Base-by-base conservation (phyloP, 495 filamentous ascomycete species). In the Hyphodiscus hymeniophilus region DNA sequence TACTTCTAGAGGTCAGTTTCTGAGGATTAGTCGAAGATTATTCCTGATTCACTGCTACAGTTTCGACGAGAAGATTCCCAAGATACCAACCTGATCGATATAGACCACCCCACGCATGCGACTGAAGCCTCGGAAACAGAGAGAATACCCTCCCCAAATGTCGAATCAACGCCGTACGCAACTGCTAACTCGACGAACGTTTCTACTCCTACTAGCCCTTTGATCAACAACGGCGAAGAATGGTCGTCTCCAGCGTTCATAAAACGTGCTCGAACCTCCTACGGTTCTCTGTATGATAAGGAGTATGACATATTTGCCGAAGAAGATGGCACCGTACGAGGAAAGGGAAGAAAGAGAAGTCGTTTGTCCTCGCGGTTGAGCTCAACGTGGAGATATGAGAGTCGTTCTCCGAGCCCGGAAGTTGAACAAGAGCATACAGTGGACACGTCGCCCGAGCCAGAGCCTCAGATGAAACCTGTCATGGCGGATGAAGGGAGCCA, bases 241-340 rank as follows among this genome's bases (percentile, higher is more conserved):
- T 92, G 78, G 71, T 67, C 73, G 17, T 92, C 89, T 4, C 88
- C 89, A 4, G 85, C 84, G 7, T 92, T 94, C 51, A 55, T 86
- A 16, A 86, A 80, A 54, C 70, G 81, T 20, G 66, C 72, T 15
- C 72, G 82, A 36, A 61, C 77, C 4, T 85, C 80, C 1, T 78
- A 77, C 47, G 77, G 76, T 0, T 71, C 74, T 1, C 61, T 81
- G 0, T 70, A 79, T 17, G 73, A 80, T 50, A 71, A 73, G 8
- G 66, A 65, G 11, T 76, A 77, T 48, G 79, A 86, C 54, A 80
- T 84, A 13, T 89, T 94, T 45, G 71, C 68, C 6, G 81, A 89
- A 26, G 81, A 83, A 49, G 85, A 82, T 59, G 81, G 79, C 0
- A 66, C 79, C 18, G 28, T 57, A 10, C 75, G 71, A 15, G 79